phyloP scores from a whole-genome alignment of 2,329 filamentous ascomycete genomes.

The Fusarium irregulare region DNA sequence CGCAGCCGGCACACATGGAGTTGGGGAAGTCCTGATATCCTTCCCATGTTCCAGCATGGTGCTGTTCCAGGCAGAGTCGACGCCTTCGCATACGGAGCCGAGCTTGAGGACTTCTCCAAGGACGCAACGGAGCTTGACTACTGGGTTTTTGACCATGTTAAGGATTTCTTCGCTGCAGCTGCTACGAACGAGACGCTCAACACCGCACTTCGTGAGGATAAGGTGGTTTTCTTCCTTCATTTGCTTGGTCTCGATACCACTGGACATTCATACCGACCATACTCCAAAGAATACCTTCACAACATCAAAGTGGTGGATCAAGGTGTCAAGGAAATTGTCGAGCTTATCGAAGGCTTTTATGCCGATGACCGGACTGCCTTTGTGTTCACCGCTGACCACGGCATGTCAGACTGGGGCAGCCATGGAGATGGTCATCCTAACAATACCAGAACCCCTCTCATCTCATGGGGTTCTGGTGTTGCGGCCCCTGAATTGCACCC shows the following conservation, averaged over 20 bases:
- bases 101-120: slow-evolving; percentile 89
- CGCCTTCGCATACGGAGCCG: slow-evolving; percentile 83
- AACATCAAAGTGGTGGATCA: slow-evolving; percentile 96
- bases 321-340: slow-evolving; percentile 85
- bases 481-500: slow-evolving; percentile 74
- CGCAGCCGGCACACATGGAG: slow-evolving; percentile 97
- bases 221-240: slow-evolving; percentile 94
- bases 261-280: slow-evolving; percentile 87
- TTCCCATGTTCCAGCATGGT: slow-evolving; percentile 97
- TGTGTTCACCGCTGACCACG: slow-evolving; percentile 97
- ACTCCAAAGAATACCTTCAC: slow-evolving; percentile 92
- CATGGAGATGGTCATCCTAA: slow-evolving; percentile 98
- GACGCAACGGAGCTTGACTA: slow-evolving; percentile 84
- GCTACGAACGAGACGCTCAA: slow-evolving; percentile 80
- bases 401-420: slow-evolving; percentile 99
- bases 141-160: slow-evolving; percentile 97
- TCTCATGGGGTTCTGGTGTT: slow-evolving; percentile 93
- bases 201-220: slow-evolving; percentile 79
- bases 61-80: slow-evolving; percentile 88
- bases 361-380: slow-evolving; percentile 87
- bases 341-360: slow-evolving; percentile 88
- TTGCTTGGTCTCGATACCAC: slow-evolving; percentile 91
- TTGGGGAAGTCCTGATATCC: slow-evolving; percentile 97
- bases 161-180: slow-evolving; percentile 84
- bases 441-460: slow-evolving; percentile 93